Conservation (phyloP, 768 basidiomycete genomes). For the Artomyces pyxidatus region DNA sequence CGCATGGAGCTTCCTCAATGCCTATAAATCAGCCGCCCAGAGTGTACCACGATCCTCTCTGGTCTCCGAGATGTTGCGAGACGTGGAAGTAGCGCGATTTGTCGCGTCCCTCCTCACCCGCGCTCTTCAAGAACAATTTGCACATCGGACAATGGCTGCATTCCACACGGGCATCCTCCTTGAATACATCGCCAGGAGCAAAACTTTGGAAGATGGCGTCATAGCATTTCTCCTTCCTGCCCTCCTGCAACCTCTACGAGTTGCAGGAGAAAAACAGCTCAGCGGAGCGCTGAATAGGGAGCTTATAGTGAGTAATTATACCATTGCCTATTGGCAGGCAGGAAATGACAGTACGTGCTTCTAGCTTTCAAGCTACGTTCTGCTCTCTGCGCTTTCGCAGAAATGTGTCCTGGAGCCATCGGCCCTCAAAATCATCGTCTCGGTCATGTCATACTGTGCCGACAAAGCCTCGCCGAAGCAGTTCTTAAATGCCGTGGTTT, state of each 20-base stretch:
- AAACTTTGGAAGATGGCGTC: conserved; percentile 55
- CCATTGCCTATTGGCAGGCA: neutral
- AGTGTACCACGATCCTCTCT: conserved; percentile 65
- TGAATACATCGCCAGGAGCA: conserved; percentile 61
- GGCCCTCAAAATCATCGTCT: conserved; percentile 53
- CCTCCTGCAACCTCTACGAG: conserved; percentile 47
- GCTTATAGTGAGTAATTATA: conserved; percentile 3
- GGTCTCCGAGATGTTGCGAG: conserved; percentile 68
- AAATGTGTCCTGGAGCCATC: conserved; percentile 49
- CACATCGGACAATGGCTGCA: conserved; percentile 60
- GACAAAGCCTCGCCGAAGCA: conserved; percentile 43
- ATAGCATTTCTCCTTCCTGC: conserved; percentile 60
- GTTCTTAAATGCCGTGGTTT: conserved; percentile 55
- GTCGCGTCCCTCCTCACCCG: conserved; percentile 55
- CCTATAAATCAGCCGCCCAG: conserved; percentile 72
- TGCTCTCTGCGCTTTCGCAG: conserved; percentile 63
- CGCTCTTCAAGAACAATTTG: conserved; percentile 36
- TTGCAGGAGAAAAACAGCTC: conserved; percentile 4
- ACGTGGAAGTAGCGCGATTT: conserved; percentile 66
- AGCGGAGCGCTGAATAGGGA: too few relatives aligned
- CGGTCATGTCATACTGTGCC: conserved; percentile 44
- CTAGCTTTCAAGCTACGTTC: conserved; percentile 67
- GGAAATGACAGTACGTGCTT: neutral
- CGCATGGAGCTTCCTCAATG: conserved; percentile 58
- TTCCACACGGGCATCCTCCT: conserved; percentile 79